Conservation (phyloP, 495 filamentous ascomycete genomes). For the Talaromyces adpressus region DNA sequence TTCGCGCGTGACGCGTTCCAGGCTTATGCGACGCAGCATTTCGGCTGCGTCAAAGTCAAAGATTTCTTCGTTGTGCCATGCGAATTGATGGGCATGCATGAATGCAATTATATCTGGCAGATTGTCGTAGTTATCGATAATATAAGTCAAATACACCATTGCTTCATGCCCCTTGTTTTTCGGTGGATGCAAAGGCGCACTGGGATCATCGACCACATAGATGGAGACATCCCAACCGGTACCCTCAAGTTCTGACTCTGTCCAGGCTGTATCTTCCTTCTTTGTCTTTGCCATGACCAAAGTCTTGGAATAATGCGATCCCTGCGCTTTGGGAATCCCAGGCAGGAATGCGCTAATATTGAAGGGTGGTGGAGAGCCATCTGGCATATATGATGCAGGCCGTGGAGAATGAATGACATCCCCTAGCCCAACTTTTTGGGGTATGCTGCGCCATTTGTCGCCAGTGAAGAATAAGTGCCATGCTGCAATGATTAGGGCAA, state of each 20-base stretch:
- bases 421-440: slow-evolving; percentile 32
- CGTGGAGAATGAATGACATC: slow-evolving; percentile 17
- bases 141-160: slow-evolving; percentile 65
- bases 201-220: slow-evolving; percentile 58
- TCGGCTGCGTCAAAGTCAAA: slow-evolving; percentile 42
- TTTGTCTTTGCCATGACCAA: slow-evolving; percentile 53
- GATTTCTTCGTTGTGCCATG: slow-evolving; percentile 60
- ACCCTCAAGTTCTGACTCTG: slow-evolving; percentile 48
- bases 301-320: slow-evolving; percentile 37
- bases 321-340: slow-evolving; percentile 35
- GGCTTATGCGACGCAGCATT: slow-evolving; percentile 45
- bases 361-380: slow-evolving; percentile 15
- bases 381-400: background rate
- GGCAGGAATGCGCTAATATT: slow-evolving; percentile 18
- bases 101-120: slow-evolving; percentile 64
- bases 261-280: slow-evolving; percentile 55
- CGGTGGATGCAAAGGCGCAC: slow-evolving; percentile 54
- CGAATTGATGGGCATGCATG: slow-evolving; percentile 59
- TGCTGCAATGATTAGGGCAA: slow-evolving; percentile 14
- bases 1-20: slow-evolving; percentile 45
- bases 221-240: slow-evolving; percentile 52
- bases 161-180: slow-evolving; percentile 74
- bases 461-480: background rate
- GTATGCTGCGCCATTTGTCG: slow-evolving; percentile 25
- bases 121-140: slow-evolving; percentile 64